phyloP scores from a whole-genome alignment of 768 basidiomycete genomes.

The Pulveroboletus sp. region DNA sequence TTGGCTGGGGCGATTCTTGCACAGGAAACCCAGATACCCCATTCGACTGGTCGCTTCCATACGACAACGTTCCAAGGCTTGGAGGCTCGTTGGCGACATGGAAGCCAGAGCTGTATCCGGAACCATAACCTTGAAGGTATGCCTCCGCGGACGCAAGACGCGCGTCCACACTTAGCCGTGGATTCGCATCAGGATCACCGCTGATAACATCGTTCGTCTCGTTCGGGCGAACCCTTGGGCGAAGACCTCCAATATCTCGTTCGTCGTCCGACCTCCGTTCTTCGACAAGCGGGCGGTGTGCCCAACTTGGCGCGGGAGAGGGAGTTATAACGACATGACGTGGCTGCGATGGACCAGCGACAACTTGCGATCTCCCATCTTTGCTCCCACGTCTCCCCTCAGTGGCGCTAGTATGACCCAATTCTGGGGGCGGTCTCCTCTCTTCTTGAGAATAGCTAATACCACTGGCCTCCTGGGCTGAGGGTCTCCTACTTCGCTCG shows the following conservation, averaged over 20 bases:
- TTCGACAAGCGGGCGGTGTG: constrained; percentile 27
- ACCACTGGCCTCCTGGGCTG: constrained; percentile 13
- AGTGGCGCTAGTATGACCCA: constrained; percentile 1
- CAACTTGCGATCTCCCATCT: constrained; percentile 26
- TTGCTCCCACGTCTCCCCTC: constrained; percentile 7
- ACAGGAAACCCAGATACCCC: constrained; percentile 24
- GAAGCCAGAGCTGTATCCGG: constrained; percentile 31
- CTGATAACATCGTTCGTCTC: constrained; percentile 4
- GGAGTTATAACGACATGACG: constrained; percentile 28
- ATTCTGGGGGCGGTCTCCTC: constrained; percentile 5
- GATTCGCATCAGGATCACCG: not conserved
- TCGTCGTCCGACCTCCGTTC: constrained; percentile 30
- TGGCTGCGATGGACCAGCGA: constrained; percentile 30
- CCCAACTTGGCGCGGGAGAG: constrained; percentile 28
- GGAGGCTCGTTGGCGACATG: constrained; percentile 17
- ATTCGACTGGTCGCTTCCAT: constrained; percentile 18
- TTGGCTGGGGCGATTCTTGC: constrained; percentile 24
- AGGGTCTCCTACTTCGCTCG: constrained; percentile 14
- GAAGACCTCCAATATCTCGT: constrained; percentile 11
- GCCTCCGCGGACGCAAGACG: constrained; percentile 34
- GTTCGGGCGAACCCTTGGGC: constrained; percentile 8
- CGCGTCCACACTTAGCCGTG: constrained; percentile 4
- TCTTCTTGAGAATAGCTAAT: constrained; percentile 11
- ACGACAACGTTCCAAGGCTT: constrained; percentile 16
- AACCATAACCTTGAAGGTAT: constrained; percentile 33